Evolutionary conservation across 1,284 basidiomycete species (phyloP).

Genomic region (Leccinum fuscescens): DNA sequence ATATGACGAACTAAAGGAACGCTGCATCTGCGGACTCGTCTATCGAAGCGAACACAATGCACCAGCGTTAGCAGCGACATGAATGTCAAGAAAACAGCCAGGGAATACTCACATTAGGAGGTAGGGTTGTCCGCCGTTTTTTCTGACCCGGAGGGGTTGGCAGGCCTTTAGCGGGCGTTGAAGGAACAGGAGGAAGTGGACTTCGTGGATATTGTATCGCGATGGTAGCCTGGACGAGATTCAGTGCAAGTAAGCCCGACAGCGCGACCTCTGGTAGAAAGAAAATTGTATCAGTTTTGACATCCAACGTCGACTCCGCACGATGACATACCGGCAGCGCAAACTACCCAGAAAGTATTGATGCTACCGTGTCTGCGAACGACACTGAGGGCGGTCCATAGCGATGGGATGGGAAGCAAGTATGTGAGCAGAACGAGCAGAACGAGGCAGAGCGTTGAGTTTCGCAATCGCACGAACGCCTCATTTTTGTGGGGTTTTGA

Average conservation of each 20-base stretch:
- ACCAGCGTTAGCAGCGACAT: neutral
- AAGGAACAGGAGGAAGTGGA: conserved; percentile 40
- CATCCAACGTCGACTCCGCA: neutral
- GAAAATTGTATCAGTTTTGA: neutral
- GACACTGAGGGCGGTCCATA: conserved; percentile 38
- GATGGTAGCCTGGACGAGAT: conserved; percentile 49
- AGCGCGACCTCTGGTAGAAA: conserved; percentile 42
- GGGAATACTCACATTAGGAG: conserved; percentile 45
- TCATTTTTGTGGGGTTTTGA: conserved; percentile 57
- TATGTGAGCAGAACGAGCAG: conserved; percentile 48
- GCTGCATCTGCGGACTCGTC: conserved; percentile 55
- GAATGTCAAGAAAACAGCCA: neutral
- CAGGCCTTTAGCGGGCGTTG: conserved; percentile 36
- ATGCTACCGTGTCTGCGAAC: conserved; percentile 25
- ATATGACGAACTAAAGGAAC: conserved; percentile 51
- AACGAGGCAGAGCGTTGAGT: conserved; percentile 46
- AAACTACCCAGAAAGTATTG: conserved; percentile 19
- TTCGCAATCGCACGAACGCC: conserved; percentile 52
- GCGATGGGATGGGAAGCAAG: conserved; percentile 51
- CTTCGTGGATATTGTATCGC: conserved; percentile 54
- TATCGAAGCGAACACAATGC: conserved; percentile 18
- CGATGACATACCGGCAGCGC: conserved; percentile 20
- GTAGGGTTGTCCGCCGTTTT: conserved; percentile 38
- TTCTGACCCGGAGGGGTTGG: conserved; percentile 39
- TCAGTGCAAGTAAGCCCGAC: conserved; percentile 44